Conservation (phyloP, 345 rosid species). For the Gossypioides kirkii region DNA sequence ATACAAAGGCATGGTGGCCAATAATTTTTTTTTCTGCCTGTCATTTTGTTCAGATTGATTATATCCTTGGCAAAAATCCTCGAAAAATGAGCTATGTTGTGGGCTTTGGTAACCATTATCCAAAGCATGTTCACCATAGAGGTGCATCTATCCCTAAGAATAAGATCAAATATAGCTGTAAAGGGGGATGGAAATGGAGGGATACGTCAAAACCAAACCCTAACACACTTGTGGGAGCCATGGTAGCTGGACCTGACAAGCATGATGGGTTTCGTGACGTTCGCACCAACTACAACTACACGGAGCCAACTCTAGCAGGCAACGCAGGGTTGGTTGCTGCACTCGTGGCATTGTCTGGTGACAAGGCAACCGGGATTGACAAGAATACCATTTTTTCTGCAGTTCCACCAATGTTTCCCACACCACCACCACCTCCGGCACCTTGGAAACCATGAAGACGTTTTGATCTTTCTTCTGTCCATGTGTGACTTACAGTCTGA, state of each 20-base stretch:
- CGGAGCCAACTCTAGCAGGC: slow-evolving; percentile 91
- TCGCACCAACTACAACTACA: slow-evolving; percentile 87
- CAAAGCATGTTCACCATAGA: slow-evolving; percentile 81
- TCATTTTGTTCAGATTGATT: slow-evolving; percentile 57
- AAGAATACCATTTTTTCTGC: slow-evolving; percentile 93
- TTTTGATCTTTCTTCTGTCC: background rate
- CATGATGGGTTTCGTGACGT: slow-evolving; percentile 81
- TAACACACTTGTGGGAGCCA: slow-evolving; percentile 79
- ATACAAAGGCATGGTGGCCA: background rate
- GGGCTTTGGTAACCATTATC: slow-evolving; percentile 77
- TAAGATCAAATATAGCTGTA: slow-evolving; percentile 75
- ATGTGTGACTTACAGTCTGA: slow-evolving; percentile 20
- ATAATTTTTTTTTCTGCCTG: slow-evolving; percentile 8
- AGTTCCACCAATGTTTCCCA: slow-evolving; percentile 92
- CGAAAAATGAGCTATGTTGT: slow-evolving; percentile 88
- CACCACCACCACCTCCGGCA: slow-evolving; percentile 96
- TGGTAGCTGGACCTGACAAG: slow-evolving; percentile 99
- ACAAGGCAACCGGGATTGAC: slow-evolving; percentile 56
- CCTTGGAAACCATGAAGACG: slow-evolving; percentile 84
- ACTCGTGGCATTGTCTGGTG: slow-evolving; percentile 85
- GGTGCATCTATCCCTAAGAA: slow-evolving; percentile 91
- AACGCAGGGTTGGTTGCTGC: slow-evolving; percentile 94
- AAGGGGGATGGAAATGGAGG: slow-evolving; percentile 98
- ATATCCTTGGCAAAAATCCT: slow-evolving; percentile 92
- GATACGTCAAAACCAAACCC: slow-evolving; percentile 81